Conservation (phyloP, 441 rosid species). For the Aleurites moluccanus region DNA sequence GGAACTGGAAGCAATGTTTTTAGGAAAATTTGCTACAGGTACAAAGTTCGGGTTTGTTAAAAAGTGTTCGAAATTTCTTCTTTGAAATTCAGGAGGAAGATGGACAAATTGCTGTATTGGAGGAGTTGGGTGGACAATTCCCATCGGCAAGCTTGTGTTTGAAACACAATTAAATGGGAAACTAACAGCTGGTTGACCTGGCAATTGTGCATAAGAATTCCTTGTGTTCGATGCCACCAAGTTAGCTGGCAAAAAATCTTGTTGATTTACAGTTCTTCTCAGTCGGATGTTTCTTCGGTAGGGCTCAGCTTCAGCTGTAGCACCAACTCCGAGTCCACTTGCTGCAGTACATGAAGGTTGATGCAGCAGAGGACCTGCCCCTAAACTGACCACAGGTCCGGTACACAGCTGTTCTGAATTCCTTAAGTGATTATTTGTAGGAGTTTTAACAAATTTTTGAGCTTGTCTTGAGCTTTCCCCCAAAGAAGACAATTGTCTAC, state of each 20-base stretch:
- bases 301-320: slow-evolving; percentile 10
- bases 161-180: background rate
- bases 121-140: background rate
- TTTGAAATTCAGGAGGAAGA: slow-evolving; percentile 6
- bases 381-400: background rate
- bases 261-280: slow-evolving; percentile 19
- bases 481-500: background rate
- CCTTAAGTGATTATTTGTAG: background rate
- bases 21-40: slow-evolving; percentile 2
- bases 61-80: slow-evolving; percentile 1
- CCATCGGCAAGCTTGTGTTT: background rate
- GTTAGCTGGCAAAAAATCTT: slow-evolving; percentile 9
- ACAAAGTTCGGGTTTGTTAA: slow-evolving; percentile 12
- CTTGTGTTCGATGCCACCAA: background rate
- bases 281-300: slow-evolving; percentile 31
- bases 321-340: background rate
- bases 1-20: slow-evolving; percentile 13
- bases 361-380: background rate
- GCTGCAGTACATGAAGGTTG: background rate
- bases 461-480: slow-evolving; percentile 27
- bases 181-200: slow-evolving; percentile 8
- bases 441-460: background rate
- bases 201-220: slow-evolving; percentile 8
- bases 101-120: background rate
- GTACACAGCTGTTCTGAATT: background rate